Evolutionary conservation across 78 protist genomes (phyloP), one percentile per base, ranked within the genome.

Genomic region (Salpingoeca rosetta): DNA sequence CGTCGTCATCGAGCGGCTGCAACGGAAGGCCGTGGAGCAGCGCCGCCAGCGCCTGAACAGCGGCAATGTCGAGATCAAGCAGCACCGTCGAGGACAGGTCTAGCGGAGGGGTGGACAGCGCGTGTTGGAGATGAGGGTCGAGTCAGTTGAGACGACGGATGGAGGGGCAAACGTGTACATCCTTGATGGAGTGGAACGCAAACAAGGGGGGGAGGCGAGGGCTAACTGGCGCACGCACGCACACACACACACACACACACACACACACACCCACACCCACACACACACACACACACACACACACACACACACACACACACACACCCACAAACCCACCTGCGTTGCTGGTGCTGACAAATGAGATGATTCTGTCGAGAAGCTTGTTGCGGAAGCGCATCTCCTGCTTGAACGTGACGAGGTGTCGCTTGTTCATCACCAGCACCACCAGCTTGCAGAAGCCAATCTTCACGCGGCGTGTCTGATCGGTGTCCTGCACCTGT

Each of bases 371-470:
- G 38, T 89, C 91, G 2, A 89, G 45, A 36, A 88, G 36, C 0
- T 45, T n/a, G 41, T 88, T 88, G 51, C 93, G 76, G 75, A 91
- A 91, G n/a, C 79, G 83, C 76, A 80, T 84, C 80, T 90, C 93
- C 26, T 87, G 85, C 24, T 73, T 37, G 84, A 91, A 91, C 22
- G 89, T 81, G 40, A 91, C 84, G 73, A 73, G 45, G 24, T 88
- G 88, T n/a, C 90, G 84, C n/a, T 88, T 84, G 3, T 41, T 51
- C 93, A 91, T 91, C 85, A 88, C 74, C 3, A 79, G 37, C 57
- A 85, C 89, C 36, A 91, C 72, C 3, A 91, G 73, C 3, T 86
- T 38, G 56, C 93, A 91, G 44, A 51, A 51, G 31, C 65, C 7
- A 7, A 17, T 51, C 65, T 51, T 51, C 31, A 51, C 65, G 31